Base-by-base conservation (phyloP, 495 filamentous ascomycete genomes). In the Aspergillus nidulans region DNA sequence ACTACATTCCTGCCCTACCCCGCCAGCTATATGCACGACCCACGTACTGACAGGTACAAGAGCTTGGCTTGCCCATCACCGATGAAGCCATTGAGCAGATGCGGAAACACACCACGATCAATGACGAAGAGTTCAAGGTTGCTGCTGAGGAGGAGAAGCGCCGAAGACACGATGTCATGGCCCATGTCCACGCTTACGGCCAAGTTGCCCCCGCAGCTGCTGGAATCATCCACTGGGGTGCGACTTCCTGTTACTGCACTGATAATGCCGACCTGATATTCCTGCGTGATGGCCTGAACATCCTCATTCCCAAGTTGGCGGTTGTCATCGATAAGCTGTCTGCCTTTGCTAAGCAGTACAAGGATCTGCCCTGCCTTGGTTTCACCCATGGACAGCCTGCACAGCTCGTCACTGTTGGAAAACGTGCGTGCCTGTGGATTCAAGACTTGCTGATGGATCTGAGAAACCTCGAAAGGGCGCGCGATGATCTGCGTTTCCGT, bases 221-320 rank as follows among this genome's bases (percentile, higher is more conserved):
- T 18, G 89, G 89, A 19, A 89, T 92, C 65, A 95, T 96, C 45
- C 92, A 96, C 73, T 85, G 79, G 71, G 91, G 86, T 51, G 85
- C 83, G 36, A 84, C 81, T 10, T 78, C 72, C 3, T 83, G 79
- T 69, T 84, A 82, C 70, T 76, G 82, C 75, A 92, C 89, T 44
- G 92, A 97, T 66, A 96, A 96, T 58, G 85, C 89, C 24, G 92
- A 97, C 61, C 71, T 96, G 42, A 92, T 96, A 61, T 84, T 96
- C 66, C 74, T 92, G 52, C 77, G 86, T 5, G 82, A 91, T 48
- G 83, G 75, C 43, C 75, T 96, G 23, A 83, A 92, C 63, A 77
- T 95, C 49, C 68, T 96, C 6, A 81, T 95, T 15, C 87, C 87
- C 40, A 96, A 95, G 73, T 74, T 97, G 1, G 92, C 92, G 15